Percentiles rank a stretch among this genome's conserved stretches.
These are phyloP conservation scores for Penicillium manginii DNA, from an alignment of 495 filamentous ascomycete genomes.

Conservation along the genomic window DNA sequence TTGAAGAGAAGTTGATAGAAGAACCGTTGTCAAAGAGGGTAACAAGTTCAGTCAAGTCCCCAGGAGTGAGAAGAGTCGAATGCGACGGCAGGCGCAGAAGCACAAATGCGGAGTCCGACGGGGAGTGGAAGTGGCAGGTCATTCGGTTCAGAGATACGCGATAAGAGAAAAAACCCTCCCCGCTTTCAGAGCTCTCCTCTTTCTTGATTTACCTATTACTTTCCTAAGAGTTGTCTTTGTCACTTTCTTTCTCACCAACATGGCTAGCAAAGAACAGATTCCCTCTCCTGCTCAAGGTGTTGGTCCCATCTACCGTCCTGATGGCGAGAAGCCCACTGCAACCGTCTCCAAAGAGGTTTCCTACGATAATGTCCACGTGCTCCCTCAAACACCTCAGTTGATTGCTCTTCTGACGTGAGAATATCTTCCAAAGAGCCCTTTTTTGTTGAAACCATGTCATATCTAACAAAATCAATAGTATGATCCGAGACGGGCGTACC, in stretches of 20 bases:
- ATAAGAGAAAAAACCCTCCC: conserved; percentile 25
- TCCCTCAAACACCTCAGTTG: conserved; percentile 93
- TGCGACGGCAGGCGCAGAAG: not conserved
- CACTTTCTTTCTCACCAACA: conserved; percentile 8
- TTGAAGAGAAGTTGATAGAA: too few species aligned
- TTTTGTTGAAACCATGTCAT: too few species aligned
- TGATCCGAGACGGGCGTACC: conserved; percentile 91
- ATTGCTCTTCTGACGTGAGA: conserved; percentile 96
- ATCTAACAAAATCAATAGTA: conserved; percentile 57
- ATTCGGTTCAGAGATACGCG: conserved; percentile 13
- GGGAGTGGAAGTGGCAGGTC: not conserved
- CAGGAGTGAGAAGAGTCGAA: not conserved
- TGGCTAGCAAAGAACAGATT: conserved; percentile 35
- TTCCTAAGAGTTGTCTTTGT: too few species aligned
- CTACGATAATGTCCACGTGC: conserved; percentile 84
- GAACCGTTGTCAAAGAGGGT: not conserved
- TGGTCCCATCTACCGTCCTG: conserved; percentile 76
- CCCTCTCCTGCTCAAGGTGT: conserved; percentile 70
- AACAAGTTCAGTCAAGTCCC: too few species aligned
- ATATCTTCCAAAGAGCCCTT: too few species aligned
- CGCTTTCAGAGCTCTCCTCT: conserved; percentile 10
- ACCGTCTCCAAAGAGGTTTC: conserved; percentile 86
- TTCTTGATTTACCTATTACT: not conserved
- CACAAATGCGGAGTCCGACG: conserved; percentile 7
- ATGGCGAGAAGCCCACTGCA: conserved; percentile 80